Evolutionary conservation across 441 rosid species (phyloP).

Genomic region (Croton laevigatus): DNA sequence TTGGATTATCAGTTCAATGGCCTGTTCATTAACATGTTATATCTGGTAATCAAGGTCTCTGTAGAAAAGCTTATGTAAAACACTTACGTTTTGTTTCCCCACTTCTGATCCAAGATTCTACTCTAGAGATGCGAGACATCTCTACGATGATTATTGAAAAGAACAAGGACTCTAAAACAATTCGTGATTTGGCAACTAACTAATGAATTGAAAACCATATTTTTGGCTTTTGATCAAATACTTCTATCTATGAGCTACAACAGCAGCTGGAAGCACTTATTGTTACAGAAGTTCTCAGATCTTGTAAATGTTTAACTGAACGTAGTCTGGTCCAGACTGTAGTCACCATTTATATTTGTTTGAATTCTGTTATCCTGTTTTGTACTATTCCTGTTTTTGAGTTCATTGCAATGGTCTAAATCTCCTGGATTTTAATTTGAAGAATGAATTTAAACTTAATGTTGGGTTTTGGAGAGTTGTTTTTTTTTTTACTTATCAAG

Average conservation of each 20-base stretch:
- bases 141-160: too few species aligned
- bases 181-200: too few species aligned
- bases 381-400: background rate
- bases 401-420: background rate
- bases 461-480: background rate
- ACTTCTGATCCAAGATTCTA: background rate
- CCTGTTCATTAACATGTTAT: background rate
- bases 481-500: background rate
- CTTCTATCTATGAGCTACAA: too few species aligned
- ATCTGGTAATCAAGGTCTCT: background rate
- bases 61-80: background rate
- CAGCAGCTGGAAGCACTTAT: too few species aligned
- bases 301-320: background rate
- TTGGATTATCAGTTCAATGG: background rate
- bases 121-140: background rate
- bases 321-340: background rate
- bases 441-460: background rate
- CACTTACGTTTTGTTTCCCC: background rate
- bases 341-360: background rate
- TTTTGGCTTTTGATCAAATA: too few species aligned
- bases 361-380: background rate
- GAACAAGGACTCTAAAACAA: too few species aligned
- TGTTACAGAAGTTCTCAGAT: too few species aligned
- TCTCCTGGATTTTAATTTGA: background rate
- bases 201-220: too few species aligned